phyloP scores from a whole-genome alignment of 2,329 filamentous ascomycete species.

The Whalleya microplaca region DNA sequence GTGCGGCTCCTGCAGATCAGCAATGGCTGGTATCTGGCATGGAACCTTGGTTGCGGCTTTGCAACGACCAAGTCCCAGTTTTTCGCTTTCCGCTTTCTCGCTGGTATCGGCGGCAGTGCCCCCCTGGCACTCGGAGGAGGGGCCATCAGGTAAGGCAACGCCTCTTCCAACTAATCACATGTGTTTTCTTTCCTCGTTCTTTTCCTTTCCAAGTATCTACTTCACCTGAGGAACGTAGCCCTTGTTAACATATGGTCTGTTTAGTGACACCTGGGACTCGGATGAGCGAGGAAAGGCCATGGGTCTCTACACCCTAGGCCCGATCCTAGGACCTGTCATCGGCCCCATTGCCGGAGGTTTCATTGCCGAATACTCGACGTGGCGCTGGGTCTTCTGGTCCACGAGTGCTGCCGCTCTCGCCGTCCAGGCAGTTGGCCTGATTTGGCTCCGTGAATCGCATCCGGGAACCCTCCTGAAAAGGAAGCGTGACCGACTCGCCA shows the following conservation, averaged over 20 bases:
- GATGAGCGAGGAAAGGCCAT: slow-evolving; percentile 46
- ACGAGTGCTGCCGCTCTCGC: slow-evolving; percentile 62
- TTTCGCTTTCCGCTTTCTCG: slow-evolving; percentile 57
- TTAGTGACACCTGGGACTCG: not conserved
- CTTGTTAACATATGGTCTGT: not conserved
- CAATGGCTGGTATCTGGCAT: slow-evolving; percentile 50
- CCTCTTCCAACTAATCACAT: too few species aligned
- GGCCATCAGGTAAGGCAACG: not conserved
- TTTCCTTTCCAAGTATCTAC: not conserved
- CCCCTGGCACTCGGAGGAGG: not conserved
- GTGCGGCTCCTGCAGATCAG: slow-evolving; percentile 53
- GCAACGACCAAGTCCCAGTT: slow-evolving; percentile 53
- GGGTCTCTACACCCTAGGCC: slow-evolving; percentile 62
- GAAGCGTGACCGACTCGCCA: slow-evolving; percentile 58
- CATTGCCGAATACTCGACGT: slow-evolving; percentile 62
- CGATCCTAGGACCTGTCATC: slow-evolving; percentile 64
- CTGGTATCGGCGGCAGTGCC: slow-evolving; percentile 55
- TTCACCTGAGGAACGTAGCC: not conserved
- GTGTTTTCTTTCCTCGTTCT: too few species aligned
- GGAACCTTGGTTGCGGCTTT: slow-evolving; percentile 61
- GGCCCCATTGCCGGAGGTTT: slow-evolving; percentile 65
- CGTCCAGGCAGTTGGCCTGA: slow-evolving; percentile 59
- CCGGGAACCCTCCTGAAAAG: slow-evolving; percentile 46
- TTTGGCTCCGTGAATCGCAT: slow-evolving; percentile 65
- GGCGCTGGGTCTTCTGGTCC: slow-evolving; percentile 73